Base-by-base conservation (phyloP, 805 yeast species). In the Schwanniomyces pseudopolymorphus region DNA sequence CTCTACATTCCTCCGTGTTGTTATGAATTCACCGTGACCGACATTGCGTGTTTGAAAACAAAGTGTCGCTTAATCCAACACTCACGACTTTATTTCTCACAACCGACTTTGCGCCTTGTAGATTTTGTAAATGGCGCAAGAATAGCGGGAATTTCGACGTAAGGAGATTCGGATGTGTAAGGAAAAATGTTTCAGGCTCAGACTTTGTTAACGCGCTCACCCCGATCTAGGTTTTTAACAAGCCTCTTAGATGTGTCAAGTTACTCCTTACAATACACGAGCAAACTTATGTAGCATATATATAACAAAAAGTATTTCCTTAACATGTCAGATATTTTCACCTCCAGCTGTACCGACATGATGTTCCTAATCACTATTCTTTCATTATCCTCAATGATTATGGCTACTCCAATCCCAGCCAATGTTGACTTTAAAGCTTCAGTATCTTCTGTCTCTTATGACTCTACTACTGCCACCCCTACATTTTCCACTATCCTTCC, bases 351-450 rank as follows among this genome's bases (percentile, higher is more conserved):
- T 14, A 25, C n/a, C 10, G 17, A 39, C 25, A 39, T 19, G 26
- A 24, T 10, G 33, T 24, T 22, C 16, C 8, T 39, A 10, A 41
- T 16, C n/a, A 40, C 20, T 25, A 46, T 37, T 36, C 46, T 17
- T 41, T 19, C 19, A 21, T 20, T 42, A 16, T 6, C 20, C 20
- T 17, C 33, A 20, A 16, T 38, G 13, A 39, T 37, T 6, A 10
- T 49, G 17, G 58, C 60, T 27, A 63, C 67, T 10, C 70, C 70
- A 1, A 48, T 66, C 9, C 67, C 70, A 3, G 70, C 69, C 19
- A 56, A 66, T 47, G 36, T 54, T 13, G 48, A 54, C 33, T 52
- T 63, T 36, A 56, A 55, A 45, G 66, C 66, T 6, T 42, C 49
- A 22, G 26, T 41, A 2, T 28, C 47, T 33, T 8, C 40, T 4